These are phyloP conservation scores for Skeletonema marinoi DNA, from an alignment of 108 stramenopile species.

Conservation along the genomic window DNA sequence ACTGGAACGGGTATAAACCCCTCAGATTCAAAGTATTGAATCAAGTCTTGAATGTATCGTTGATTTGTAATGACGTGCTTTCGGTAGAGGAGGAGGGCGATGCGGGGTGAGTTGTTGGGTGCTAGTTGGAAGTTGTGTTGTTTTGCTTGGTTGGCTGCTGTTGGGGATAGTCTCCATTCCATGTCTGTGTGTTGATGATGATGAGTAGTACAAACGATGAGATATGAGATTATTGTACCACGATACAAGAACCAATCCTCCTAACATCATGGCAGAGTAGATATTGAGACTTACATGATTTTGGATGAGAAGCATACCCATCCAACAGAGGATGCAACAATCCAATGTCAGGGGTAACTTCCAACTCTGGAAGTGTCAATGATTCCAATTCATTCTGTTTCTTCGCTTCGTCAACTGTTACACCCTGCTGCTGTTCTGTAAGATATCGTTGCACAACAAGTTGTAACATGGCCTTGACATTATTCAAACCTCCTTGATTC, in stretches of 20 bases:
- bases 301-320: conserved; percentile 22
- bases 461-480: conserved; percentile 67
- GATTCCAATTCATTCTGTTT: conserved; percentile 19
- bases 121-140: conserved; percentile 48
- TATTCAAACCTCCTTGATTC: conserved; percentile 77
- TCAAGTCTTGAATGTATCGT: conserved; percentile 75
- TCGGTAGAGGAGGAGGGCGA: conserved; percentile 80
- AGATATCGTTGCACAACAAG: conserved; percentile 39
- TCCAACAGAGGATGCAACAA: conserved; percentile 69
- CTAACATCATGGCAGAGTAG: background rate
- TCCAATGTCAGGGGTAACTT: conserved; percentile 81
- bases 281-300: conserved; percentile 13
- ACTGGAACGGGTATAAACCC: conserved; percentile 84
- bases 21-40: conserved; percentile 63
- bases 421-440: background rate
- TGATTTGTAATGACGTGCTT: conserved; percentile 89
- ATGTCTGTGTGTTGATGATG: conserved; percentile 44
- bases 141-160: conserved; percentile 29
- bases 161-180: conserved; percentile 66
- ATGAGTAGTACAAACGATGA: background rate
- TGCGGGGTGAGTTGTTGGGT: conserved; percentile 54
- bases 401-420: background rate
- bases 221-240: background rate
- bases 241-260: background rate
- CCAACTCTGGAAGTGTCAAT: conserved; percentile 45